phyloP scores from a whole-genome alignment of 177 flowering plant species.

The Vitis hybrid region DNA sequence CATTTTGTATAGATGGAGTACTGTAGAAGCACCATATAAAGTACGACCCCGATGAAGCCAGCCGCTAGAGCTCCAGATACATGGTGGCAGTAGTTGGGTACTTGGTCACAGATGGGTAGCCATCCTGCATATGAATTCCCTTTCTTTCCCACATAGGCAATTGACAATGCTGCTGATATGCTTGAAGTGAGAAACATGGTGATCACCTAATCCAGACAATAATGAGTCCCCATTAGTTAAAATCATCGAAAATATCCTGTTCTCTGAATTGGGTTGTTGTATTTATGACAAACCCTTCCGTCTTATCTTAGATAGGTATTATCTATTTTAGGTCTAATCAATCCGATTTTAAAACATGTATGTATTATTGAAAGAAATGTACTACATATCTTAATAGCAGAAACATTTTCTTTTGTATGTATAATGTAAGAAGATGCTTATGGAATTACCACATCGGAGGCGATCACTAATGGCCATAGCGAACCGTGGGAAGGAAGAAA shows the following conservation, averaged over 20 bases:
- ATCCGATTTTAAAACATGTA: no score
- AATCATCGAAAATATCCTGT: background rate
- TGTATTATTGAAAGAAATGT: no score
- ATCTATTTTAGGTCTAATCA: no score
- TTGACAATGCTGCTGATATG: constrained; percentile 44
- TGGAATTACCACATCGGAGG: constrained; percentile 33
- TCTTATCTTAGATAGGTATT: background rate
- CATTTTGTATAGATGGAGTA: constrained; percentile 15
- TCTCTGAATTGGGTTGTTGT: background rate
- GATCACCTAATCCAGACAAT: constrained; percentile 18
- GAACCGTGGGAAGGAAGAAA: constrained; percentile 32
- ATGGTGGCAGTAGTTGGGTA: constrained; percentile 33
- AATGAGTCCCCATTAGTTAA: background rate
- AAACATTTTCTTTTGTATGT: no score
- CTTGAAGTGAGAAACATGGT: constrained; percentile 38
- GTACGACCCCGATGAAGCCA: constrained; percentile 24
- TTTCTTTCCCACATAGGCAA: constrained; percentile 39
- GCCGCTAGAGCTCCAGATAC: constrained; percentile 28
- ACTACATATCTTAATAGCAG: no score
- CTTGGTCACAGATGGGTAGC: constrained; percentile 44
- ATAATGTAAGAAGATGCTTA: no score
- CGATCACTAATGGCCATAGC: constrained; percentile 34
- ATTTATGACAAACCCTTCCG: background rate
- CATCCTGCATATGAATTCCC: constrained; percentile 44
- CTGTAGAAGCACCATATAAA: constrained; percentile 21